phyloP scores from a whole-genome alignment of 345 rosid genomes.

The Brassica napus region DNA sequence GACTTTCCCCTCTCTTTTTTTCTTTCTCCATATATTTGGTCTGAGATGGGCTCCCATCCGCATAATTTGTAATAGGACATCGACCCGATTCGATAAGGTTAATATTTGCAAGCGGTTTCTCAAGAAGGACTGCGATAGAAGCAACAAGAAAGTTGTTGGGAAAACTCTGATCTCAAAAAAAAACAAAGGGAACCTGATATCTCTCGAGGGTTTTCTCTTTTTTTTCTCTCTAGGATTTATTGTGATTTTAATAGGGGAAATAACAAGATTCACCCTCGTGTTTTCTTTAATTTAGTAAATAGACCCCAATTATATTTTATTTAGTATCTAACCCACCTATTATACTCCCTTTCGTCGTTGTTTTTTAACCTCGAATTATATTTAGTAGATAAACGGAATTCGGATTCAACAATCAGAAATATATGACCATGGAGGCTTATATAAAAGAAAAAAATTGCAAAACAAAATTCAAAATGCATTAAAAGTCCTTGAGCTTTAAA shows the following conservation, averaged over 20 bases:
- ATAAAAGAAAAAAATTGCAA: background rate
- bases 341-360: too few relatives aligned
- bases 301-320: background rate
- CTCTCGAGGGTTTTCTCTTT: background rate
- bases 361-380: too few relatives aligned
- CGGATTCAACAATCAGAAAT: background rate
- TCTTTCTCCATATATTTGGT: constrained; percentile 26
- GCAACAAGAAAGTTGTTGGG: background rate
- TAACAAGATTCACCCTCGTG: background rate
- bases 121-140: constrained; percentile 36
- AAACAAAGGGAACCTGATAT: background rate
- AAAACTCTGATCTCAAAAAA: background rate
- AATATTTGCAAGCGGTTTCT: constrained; percentile 43
- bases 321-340: background rate
- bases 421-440: background rate
- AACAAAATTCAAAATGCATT: background rate
- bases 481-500: background rate
- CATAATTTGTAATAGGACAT: constrained; percentile 45
- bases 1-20: constrained; percentile 45
- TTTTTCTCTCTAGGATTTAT: background rate
- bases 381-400: background rate
- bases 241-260: background rate
- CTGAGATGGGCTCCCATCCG: constrained; percentile 27
- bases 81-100: constrained; percentile 55
- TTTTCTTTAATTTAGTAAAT: background rate